These are phyloP conservation scores for Boletus bicolor DNA, from an alignment of 768 basidiomycete genomes.

Conservation along the genomic window DNA sequence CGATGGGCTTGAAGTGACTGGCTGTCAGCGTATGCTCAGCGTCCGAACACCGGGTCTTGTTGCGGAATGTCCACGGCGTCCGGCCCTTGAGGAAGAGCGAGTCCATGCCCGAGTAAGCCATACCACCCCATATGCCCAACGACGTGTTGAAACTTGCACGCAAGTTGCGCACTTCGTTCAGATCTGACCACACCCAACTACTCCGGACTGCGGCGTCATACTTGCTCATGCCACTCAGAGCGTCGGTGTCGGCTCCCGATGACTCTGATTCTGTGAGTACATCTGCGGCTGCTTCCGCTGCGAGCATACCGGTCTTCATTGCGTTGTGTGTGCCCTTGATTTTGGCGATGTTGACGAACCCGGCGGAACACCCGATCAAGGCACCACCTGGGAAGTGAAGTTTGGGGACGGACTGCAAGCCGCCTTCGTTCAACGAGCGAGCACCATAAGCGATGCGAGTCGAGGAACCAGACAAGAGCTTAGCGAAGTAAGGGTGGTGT, in stretches of 20 bases:
- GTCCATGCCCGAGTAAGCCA: slow-evolving; percentile 87
- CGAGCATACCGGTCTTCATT: slow-evolving; percentile 98
- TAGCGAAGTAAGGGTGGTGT: slow-evolving; percentile 88
- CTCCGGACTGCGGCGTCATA: slow-evolving; percentile 69
- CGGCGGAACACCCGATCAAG: slow-evolving; percentile 91
- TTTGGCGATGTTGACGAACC: slow-evolving; percentile 94
- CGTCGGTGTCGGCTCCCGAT: background rate
- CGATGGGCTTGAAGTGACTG: slow-evolving; percentile 64
- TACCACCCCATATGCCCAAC: slow-evolving; percentile 83
- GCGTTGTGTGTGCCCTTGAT: slow-evolving; percentile 99
- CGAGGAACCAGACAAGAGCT: slow-evolving; percentile 68
- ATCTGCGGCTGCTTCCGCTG: slow-evolving; percentile 82
- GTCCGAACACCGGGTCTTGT: slow-evolving; percentile 52
- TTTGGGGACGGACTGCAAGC: slow-evolving; percentile 80
- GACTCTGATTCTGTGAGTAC: slow-evolving; percentile 40
- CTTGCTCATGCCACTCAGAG: slow-evolving; percentile 57
- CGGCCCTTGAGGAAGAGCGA: slow-evolving; percentile 79
- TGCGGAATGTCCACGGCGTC: slow-evolving; percentile 90
- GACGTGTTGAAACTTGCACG: slow-evolving; percentile 82
- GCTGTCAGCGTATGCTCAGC: slow-evolving; percentile 71
- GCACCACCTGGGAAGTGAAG: slow-evolving; percentile 92
- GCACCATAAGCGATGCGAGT: slow-evolving; percentile 89
- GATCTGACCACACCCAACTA: slow-evolving; percentile 84
- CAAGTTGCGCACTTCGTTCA: slow-evolving; percentile 88
- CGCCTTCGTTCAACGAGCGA: slow-evolving; percentile 88